Evolutionary conservation across 129 eudicot species (phyloP).

Genomic region (Lactuca sativa): DNA sequence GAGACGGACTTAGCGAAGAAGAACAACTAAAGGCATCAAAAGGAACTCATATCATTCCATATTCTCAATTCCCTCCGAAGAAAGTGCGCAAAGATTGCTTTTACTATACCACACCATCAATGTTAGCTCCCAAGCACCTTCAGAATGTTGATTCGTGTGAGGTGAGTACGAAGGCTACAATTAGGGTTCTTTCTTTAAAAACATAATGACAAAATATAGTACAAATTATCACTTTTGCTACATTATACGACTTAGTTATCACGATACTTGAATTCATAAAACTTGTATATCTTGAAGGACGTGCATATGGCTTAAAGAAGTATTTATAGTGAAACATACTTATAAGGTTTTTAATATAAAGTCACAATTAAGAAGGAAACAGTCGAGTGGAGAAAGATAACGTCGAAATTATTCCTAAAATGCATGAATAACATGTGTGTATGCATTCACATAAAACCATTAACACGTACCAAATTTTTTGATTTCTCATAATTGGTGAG

Average conservation of each 20-base stretch:
- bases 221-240: background rate
- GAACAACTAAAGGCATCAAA: slow-evolving; percentile 72
- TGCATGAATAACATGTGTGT: too few relatives aligned
- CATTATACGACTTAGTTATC: background rate
- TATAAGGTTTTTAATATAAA: too few relatives aligned
- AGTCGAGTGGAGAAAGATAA: too few relatives aligned
- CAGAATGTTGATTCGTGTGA: slow-evolving; percentile 85
- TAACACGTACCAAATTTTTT: too few relatives aligned
- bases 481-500: background rate
- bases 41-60: slow-evolving; percentile 76
- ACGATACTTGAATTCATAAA: background rate
- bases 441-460: too few relatives aligned
- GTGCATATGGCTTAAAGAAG: too few relatives aligned
- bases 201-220: background rate
- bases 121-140: slow-evolving; percentile 63
- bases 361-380: too few relatives aligned
- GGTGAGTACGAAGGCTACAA: slow-evolving; percentile 41
- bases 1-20: slow-evolving; percentile 56
- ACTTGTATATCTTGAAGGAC: too few relatives aligned
- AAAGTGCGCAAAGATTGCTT: slow-evolving; percentile 66
- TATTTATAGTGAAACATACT: background rate
- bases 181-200: background rate
- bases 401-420: too few relatives aligned
- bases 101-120: slow-evolving; percentile 78
- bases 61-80: slow-evolving; percentile 74